Evolutionary conservation across 1,284 basidiomycete genomes (phyloP).

Genomic region (Apiotrichum brassicae): DNA sequence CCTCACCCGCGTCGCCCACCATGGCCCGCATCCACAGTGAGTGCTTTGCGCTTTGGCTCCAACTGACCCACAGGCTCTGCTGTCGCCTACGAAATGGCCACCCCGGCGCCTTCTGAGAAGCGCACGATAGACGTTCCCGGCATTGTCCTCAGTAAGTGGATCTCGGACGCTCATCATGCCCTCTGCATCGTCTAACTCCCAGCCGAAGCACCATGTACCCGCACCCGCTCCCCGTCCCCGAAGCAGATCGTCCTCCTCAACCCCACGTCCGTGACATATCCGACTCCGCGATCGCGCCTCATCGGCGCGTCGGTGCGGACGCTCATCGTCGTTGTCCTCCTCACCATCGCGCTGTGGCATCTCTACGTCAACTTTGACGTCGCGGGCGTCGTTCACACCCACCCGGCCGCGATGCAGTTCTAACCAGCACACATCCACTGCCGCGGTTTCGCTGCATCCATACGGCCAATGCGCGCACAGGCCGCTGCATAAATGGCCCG

Average conservation of each 20-base stretch:
- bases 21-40: too few relatives aligned
- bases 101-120: too few relatives aligned
- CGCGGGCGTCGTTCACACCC: neutral
- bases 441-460: too few relatives aligned
- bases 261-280: constrained; percentile 15
- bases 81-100: too few relatives aligned
- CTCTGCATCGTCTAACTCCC: neutral
- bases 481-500: too few relatives aligned
- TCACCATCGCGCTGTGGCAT: constrained; percentile 14
- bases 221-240: constrained; percentile 17
- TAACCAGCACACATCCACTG: neutral
- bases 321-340: constrained; percentile 6
- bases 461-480: too few relatives aligned
- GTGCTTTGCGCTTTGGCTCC: too few relatives aligned
- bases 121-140: constrained; percentile 17
- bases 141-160: constrained; percentile 22
- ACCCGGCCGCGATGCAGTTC: neutral
- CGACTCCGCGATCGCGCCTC: neutral
- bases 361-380: constrained; percentile 7
- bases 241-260: constrained; percentile 26
- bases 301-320: constrained; percentile 3
- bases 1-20: too few relatives aligned
- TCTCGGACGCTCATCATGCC: too few relatives aligned
- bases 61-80: too few relatives aligned
- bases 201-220: constrained; percentile 2